Evolutionary conservation across 371 early-diverging fungal species (phyloP), one percentile per base, ranked within the genome.

Genomic region (Parasitella parasitica): DNA sequence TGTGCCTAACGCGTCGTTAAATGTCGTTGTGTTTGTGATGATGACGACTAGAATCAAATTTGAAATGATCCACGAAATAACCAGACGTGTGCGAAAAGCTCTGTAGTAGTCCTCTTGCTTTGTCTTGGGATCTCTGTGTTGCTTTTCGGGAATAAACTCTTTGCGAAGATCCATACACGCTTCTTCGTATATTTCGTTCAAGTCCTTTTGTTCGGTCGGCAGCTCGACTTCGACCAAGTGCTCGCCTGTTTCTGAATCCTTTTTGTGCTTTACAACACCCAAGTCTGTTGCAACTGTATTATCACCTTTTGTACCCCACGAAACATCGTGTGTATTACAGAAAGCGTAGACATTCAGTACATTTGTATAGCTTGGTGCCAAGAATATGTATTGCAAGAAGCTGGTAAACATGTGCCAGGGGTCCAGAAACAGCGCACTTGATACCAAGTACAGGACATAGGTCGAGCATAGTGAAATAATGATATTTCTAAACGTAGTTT

Each of bases 361-460:
- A 73, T 96, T 97, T 59, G 94, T 82, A 50, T 86, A 89, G 20
- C 81, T 85, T 8, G 97, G 96, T 63, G 94, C 72, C 70, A 97
- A 76, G 60, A 93, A 76, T 61, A 94, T 73, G 72, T 97, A 97
- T 72, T 94, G 95, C 24, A 91, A 4, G 55, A 94, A 87, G 41
- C 88, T 89, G 2, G 94, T 95, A 48, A 98, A 71, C 94, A 97
- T 94, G 71, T 98, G 98, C 95, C 94, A 94, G 9, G 96, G 90
- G 55, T 90, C 88, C 36, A 87, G 70, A 74, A 84, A 88, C 51
- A 90, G 61, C 64, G 85, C 75, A 53, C 83, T 82, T 22, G 88
- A 79, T 36, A 86, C 63, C 50, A 90, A 77, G 68, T 88, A 90
- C 48, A 90, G 61, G 32, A 85, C 86, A 61, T 86, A 90, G 15